Percentiles rank a stretch among this genome's conserved stretches.
Conservation (phyloP, 2,329 filamentous ascomycete genomes). For the Mycogone perniciosa region DNA sequence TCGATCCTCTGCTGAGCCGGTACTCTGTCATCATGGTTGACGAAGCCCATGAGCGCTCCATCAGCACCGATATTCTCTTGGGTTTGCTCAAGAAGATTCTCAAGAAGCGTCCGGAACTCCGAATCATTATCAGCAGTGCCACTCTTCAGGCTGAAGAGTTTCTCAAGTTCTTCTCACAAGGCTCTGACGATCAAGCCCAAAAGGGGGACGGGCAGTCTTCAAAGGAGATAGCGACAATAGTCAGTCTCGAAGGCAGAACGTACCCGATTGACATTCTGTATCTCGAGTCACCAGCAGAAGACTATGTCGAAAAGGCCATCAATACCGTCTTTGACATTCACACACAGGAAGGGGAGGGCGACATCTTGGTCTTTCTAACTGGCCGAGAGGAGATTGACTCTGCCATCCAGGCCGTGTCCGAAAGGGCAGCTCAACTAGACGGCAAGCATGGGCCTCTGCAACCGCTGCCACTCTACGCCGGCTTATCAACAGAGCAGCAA, state of each 20-base stretch:
- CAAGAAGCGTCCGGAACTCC: slow-evolving; percentile 70
- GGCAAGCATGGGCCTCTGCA: slow-evolving; percentile 23
- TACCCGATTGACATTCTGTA: slow-evolving; percentile 87
- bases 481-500: slow-evolving; percentile 82
- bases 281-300: slow-evolving; percentile 67
- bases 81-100: slow-evolving; percentile 87
- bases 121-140: slow-evolving; percentile 87
- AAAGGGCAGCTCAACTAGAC: slow-evolving; percentile 58
- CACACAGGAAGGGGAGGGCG: slow-evolving; percentile 69
- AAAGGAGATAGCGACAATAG: slow-evolving; percentile 44
- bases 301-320: slow-evolving; percentile 80
- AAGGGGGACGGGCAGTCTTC: slow-evolving; percentile 24
- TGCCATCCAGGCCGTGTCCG: slow-evolving; percentile 70
- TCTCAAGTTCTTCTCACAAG: slow-evolving; percentile 62
- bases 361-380: slow-evolving; percentile 86
- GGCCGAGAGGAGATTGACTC: slow-evolving; percentile 89
- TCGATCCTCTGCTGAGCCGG: slow-evolving; percentile 81
- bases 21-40: slow-evolving; percentile 98
- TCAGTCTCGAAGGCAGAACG: slow-evolving; percentile 80
- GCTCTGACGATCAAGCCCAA: slow-evolving; percentile 30
- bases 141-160: slow-evolving; percentile 88
- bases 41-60: slow-evolving; percentile 88
- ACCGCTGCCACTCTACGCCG: slow-evolving; percentile 75
- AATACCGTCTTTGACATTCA: slow-evolving; percentile 86
- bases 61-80: slow-evolving; percentile 86